Conservation (phyloP, 1,284 basidiomycete species). For the Fomitopsis pinicola region DNA sequence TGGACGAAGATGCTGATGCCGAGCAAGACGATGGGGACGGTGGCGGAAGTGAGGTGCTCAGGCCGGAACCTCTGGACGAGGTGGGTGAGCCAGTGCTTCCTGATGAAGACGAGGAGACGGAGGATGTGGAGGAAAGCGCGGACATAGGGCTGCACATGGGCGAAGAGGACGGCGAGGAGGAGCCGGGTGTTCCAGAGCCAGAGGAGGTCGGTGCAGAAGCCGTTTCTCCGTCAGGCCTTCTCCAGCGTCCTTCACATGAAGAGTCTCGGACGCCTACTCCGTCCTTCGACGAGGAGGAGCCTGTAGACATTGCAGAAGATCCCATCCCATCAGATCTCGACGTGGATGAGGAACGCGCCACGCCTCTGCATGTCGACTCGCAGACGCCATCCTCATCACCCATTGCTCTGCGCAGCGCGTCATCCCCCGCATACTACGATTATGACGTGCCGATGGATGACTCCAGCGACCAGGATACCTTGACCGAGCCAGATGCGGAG, state of each 20-base stretch:
- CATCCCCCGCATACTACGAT: not conserved
- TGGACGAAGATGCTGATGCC: not conserved
- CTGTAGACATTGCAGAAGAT: no score
- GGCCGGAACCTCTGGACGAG: not conserved
- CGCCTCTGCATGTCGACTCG: not conserved
- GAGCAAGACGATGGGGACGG: not conserved
- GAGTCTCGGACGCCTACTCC: not conserved
- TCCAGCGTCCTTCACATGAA: no score
- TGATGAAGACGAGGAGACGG: not conserved
- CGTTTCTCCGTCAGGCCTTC: not conserved
- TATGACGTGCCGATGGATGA: not conserved
- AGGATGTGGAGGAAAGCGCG: not conserved
- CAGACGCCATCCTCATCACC: not conserved
- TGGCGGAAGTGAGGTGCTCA: not conserved
- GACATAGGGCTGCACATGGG: not conserved
- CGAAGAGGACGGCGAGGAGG: constrained; percentile 12
- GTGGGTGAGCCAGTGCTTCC: not conserved
- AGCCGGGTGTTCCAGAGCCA: not conserved
- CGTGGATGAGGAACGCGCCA: no score
- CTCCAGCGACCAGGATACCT: not conserved
- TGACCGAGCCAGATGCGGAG: not conserved
- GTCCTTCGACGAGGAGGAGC: not conserved
- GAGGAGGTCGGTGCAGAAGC: not conserved
- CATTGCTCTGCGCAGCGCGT: not conserved
- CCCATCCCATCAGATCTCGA: no score